These are phyloP conservation scores for Graphiopsis chlorocephala DNA, from an alignment of 2,329 filamentous ascomycete species.

Conservation along the genomic window DNA sequence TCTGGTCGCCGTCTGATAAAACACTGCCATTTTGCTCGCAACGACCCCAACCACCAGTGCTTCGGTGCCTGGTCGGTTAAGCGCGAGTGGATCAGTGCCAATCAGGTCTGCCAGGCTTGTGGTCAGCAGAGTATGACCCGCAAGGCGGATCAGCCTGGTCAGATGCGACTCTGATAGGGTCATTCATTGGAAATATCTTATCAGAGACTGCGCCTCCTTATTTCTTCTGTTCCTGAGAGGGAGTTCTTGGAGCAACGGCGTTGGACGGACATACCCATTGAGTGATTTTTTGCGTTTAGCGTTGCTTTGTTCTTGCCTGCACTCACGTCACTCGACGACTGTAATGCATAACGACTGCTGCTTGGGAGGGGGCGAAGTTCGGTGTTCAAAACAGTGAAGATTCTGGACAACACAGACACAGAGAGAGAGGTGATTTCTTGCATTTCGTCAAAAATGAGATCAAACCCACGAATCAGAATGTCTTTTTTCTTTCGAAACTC, in stretches of 20 bases:
- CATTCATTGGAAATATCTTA: neutral
- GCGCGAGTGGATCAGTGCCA: constrained; percentile 58
- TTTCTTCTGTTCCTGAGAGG: constrained; percentile 7
- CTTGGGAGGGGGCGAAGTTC: constrained; percentile 2
- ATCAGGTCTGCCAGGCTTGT: constrained; percentile 49
- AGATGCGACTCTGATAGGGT: neutral
- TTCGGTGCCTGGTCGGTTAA: constrained; percentile 63
- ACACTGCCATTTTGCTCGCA: constrained; percentile 73
- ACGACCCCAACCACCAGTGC: constrained; percentile 68
- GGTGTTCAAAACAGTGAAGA: neutral
- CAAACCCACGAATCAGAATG: neutral
- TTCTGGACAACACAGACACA: neutral
- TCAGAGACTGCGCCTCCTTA: neutral
- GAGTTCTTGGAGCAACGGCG: constrained; percentile 20
- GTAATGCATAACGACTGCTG: neutral
- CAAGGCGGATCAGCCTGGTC: constrained; percentile 25
- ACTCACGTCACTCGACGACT: neutral
- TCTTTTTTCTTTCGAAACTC: neutral
- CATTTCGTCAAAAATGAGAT: neutral
- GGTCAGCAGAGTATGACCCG: constrained; percentile 26
- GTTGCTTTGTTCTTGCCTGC: neutral
- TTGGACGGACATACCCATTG: constrained; percentile 33
- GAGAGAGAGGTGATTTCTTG: neutral
- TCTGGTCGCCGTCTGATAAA: constrained; percentile 58
- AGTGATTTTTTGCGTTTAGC: constrained; percentile 23